These are phyloP conservation scores for Rhododendron henanense DNA, from an alignment of 148 eudicot species.

Conservation along the genomic window DNA sequence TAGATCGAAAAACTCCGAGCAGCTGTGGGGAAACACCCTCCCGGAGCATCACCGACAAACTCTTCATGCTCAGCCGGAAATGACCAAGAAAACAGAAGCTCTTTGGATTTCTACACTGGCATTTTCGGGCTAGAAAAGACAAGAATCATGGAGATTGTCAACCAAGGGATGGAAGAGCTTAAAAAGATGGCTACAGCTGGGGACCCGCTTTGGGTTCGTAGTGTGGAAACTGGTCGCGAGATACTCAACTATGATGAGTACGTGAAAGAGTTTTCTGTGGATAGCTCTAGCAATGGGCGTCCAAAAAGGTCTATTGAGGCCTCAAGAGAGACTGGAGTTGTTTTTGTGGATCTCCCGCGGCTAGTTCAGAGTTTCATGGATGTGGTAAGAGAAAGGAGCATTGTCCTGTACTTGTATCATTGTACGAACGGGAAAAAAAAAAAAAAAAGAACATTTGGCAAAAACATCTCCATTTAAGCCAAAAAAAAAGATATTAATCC, in stretches of 20 bases:
- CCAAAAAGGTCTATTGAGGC: slow-evolving; percentile 74
- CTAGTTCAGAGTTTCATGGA: slow-evolving; percentile 83
- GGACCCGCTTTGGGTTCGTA: slow-evolving; percentile 79
- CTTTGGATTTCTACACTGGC: slow-evolving; percentile 63
- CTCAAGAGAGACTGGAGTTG: slow-evolving; percentile 68
- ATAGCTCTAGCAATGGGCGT: slow-evolving; percentile 27
- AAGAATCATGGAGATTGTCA: slow-evolving; percentile 49
- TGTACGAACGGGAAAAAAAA: neutral
- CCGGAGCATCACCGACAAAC: slow-evolving; percentile 49
- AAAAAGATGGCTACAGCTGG: slow-evolving; percentile 69
- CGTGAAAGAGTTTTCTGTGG: slow-evolving; percentile 40
- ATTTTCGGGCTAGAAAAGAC: slow-evolving; percentile 64
- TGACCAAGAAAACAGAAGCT: slow-evolving; percentile 55
- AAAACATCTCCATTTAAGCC: neutral
- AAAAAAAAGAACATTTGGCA: too few species aligned
- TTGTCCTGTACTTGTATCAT: neutral
- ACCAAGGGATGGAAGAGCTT: slow-evolving; percentile 60
- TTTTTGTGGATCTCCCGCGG: slow-evolving; percentile 74
- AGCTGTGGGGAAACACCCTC: slow-evolving; percentile 46
- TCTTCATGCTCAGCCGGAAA: slow-evolving; percentile 52
- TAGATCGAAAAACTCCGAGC: slow-evolving; percentile 77
- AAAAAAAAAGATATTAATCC: neutral
- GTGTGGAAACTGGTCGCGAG: slow-evolving; percentile 79
- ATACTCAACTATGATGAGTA: slow-evolving; percentile 91
- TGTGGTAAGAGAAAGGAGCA: slow-evolving; percentile 46